Evolutionary conservation across 2,329 filamentous ascomycete species (phyloP).

Genomic region (Pseudogymnoascus sp.): DNA sequence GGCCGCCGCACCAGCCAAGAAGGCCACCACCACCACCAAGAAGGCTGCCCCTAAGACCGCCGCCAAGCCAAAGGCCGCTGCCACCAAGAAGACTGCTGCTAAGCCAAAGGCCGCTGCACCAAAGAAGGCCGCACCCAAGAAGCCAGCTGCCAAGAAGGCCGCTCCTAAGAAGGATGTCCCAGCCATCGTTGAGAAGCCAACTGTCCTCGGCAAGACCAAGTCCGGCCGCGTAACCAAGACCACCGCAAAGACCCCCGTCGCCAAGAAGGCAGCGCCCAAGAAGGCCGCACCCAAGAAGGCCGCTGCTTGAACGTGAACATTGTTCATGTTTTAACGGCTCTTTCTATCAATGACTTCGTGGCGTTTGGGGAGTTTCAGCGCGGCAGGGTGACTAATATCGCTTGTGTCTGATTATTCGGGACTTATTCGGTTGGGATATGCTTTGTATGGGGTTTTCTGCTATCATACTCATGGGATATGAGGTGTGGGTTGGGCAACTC

Average conservation of each 20-base stretch:
- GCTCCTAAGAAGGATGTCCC: slow-evolving; percentile 40
- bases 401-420: slow-evolving; percentile 7
- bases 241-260: slow-evolving; percentile 43
- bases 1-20: slow-evolving; percentile 18
- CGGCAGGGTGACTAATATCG: slow-evolving; percentile 1
- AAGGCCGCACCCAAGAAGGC: slow-evolving; percentile 28
- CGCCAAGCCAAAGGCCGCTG: slow-evolving; percentile 30
- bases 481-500: slow-evolving; percentile 5
- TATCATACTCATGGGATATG: slow-evolving; percentile 8
- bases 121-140: slow-evolving; percentile 32
- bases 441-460: slow-evolving; percentile 7
- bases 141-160: slow-evolving; percentile 30
- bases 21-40: slow-evolving; percentile 27
- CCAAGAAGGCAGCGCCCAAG: slow-evolving; percentile 36
- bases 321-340: slow-evolving; percentile 1
- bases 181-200: slow-evolving; percentile 54
- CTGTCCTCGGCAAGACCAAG: slow-evolving; percentile 61
- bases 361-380: slow-evolving; percentile 7
- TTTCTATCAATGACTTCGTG: slow-evolving; percentile 7
- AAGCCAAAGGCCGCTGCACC: slow-evolving; percentile 36
- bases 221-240: slow-evolving; percentile 63
- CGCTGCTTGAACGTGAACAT: slow-evolving; percentile 5
- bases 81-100: slow-evolving; percentile 33
- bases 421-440: not conserved
- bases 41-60: slow-evolving; percentile 22